Conservation (phyloP, 2,329 filamentous ascomycete genomes). For the Gaeumannomyces tritici region DNA sequence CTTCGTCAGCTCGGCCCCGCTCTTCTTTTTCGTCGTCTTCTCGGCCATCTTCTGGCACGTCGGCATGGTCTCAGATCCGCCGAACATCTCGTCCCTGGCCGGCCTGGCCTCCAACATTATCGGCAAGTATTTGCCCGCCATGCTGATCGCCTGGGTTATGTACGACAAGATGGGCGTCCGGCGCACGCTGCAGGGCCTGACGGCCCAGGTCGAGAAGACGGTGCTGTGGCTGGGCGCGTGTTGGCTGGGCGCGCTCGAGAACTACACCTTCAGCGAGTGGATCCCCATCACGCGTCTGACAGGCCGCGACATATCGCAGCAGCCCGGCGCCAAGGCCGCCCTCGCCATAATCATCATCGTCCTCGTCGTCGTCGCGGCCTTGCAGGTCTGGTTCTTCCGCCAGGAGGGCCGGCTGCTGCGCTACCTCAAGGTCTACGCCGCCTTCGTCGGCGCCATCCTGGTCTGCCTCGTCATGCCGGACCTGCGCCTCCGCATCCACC, state of each 20-base stretch:
- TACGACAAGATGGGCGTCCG: slow-evolving; percentile 74
- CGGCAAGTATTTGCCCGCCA: slow-evolving; percentile 76
- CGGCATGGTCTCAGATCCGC: slow-evolving; percentile 81
- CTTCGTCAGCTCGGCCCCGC: slow-evolving; percentile 65
- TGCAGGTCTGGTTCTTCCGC: slow-evolving; percentile 79
- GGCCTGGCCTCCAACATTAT: slow-evolving; percentile 68
- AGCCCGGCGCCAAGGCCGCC: slow-evolving; percentile 81
- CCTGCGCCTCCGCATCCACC: slow-evolving; percentile 80
- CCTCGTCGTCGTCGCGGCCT: slow-evolving; percentile 57
- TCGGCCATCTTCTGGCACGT: slow-evolving; percentile 81
- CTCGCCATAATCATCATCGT: slow-evolving; percentile 67
- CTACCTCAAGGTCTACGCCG: slow-evolving; percentile 68
- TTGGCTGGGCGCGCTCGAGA: slow-evolving; percentile 87
- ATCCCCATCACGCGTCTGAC: slow-evolving; percentile 93
- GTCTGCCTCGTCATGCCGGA: slow-evolving; percentile 63
- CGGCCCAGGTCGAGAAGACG: slow-evolving; percentile 81
- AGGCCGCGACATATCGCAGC: slow-evolving; percentile 75
- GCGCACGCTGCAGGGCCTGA: slow-evolving; percentile 61
- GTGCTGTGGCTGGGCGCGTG: slow-evolving; percentile 81
- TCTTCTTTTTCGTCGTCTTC: slow-evolving; percentile 83
- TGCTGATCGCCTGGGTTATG: slow-evolving; percentile 80
- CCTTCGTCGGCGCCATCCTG: slow-evolving; percentile 58
- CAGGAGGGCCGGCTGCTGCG: slow-evolving; percentile 71
- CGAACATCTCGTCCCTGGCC: slow-evolving; percentile 55
- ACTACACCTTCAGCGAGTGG: slow-evolving; percentile 79